These are phyloP conservation scores for Plectosphaerella sp. DNA, from an alignment of 2,329 filamentous ascomycete genomes.

Conservation along the genomic window DNA sequence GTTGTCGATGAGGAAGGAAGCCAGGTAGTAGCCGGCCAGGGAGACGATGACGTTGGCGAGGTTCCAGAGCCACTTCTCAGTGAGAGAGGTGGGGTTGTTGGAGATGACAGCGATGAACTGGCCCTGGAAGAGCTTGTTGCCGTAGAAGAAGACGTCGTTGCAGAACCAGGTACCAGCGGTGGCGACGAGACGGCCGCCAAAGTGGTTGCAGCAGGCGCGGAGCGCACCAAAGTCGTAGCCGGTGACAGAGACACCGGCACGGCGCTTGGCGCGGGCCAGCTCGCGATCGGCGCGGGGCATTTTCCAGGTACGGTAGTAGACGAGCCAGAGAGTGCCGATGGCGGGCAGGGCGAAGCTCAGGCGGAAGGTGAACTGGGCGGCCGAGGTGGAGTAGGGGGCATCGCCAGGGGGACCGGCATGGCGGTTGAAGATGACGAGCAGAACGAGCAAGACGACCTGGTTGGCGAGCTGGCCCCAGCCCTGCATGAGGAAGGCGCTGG, in stretches of 20 bases:
- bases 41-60: constrained; percentile 86
- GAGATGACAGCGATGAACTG: constrained; percentile 85
- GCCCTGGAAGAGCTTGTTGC: constrained; percentile 94
- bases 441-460: constrained; percentile 81
- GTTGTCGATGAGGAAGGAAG: constrained; percentile 87
- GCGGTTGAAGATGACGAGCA: constrained; percentile 71
- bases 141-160: constrained; percentile 99
- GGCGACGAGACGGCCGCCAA: constrained; percentile 79
- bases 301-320: constrained; percentile 94
- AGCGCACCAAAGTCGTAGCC: constrained; percentile 89
- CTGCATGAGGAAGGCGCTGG: constrained; percentile 95
- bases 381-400: constrained; percentile 71
- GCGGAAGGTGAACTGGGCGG: constrained; percentile 87
- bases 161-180: constrained; percentile 89
- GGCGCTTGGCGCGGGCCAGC: constrained; percentile 78
- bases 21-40: constrained; percentile 83
- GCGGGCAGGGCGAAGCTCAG: constrained; percentile 90
- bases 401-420: constrained; percentile 43
- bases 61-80: constrained; percentile 90
- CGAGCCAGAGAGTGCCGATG: constrained; percentile 85
- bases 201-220: constrained; percentile 72
- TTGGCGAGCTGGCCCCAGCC: constrained; percentile 97
- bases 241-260: constrained; percentile 65
- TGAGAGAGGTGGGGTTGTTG: constrained; percentile 63
- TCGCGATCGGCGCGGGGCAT: constrained; percentile 87